These are phyloP conservation scores for Speleostelium caveatum DNA, from an alignment of 78 protist genomes.

Conservation along the genomic window DNA sequence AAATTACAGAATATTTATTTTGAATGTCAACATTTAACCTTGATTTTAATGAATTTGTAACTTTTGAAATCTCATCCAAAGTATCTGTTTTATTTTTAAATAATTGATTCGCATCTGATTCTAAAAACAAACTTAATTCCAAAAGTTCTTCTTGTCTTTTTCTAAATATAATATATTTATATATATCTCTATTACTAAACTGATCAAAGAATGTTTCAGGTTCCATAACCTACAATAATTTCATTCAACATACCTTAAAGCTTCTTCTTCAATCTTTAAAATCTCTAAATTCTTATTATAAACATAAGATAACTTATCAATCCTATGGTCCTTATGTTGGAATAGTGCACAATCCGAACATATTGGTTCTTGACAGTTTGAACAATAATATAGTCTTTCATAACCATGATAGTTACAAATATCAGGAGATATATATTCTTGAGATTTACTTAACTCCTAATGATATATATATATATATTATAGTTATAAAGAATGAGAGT, in stretches of 20 bases:
- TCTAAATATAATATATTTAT: constrained; percentile 3
- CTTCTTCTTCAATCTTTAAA: constrained; percentile 69
- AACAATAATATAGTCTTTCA: constrained; percentile 63
- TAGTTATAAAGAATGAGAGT: no score
- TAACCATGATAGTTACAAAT: constrained; percentile 47
- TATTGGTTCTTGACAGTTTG: constrained; percentile 40
- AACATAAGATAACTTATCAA: constrained; percentile 53
- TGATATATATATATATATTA: no score
- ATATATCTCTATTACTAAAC: not conserved
- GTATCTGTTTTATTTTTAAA: constrained; percentile 41
- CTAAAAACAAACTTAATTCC: constrained; percentile 49
- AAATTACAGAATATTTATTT: constrained; percentile 22
- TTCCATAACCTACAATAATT: not conserved
- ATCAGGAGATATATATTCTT: constrained; percentile 43
- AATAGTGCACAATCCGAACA: constrained; percentile 75
- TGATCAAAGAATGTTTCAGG: not conserved
- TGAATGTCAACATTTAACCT: constrained; percentile 48
- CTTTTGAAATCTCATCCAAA: constrained; percentile 30
- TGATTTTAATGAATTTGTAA: constrained; percentile 14
- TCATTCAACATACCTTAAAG: constrained; percentile 30
- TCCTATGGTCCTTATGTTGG: constrained; percentile 50
- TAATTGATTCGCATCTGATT: constrained; percentile 51
- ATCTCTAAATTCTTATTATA: constrained; percentile 58
- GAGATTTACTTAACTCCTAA: constrained; percentile 52
- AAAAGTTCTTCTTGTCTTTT: constrained; percentile 72